Evolutionary conservation across 2,329 filamentous ascomycete species (phyloP).

Genomic region (Fusarium falciforme): DNA sequence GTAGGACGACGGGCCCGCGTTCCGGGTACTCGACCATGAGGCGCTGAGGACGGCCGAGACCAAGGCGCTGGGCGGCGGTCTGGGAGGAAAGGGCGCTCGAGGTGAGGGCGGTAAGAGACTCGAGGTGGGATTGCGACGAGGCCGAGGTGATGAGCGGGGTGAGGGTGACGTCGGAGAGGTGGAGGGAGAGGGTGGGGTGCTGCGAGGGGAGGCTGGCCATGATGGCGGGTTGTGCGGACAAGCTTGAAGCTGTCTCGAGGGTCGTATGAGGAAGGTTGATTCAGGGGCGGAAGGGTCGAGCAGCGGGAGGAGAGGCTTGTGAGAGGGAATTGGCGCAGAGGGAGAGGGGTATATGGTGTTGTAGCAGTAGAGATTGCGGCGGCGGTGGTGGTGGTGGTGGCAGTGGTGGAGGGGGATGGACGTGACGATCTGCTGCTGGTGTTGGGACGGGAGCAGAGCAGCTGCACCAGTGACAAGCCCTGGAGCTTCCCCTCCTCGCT

Average conservation of each 20-base stretch:
- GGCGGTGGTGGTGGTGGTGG: background rate
- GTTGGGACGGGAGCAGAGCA: slow-evolving; percentile 8
- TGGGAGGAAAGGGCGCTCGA: slow-evolving; percentile 64
- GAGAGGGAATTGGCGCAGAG: slow-evolving; percentile 12
- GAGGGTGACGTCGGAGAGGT: slow-evolving; percentile 67
- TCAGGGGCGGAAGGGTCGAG: background rate
- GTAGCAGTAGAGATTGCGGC: slow-evolving; percentile 3
- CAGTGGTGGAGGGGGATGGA: slow-evolving; percentile 14
- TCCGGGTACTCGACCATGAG: slow-evolving; percentile 68
- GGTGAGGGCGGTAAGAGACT: slow-evolving; percentile 65
- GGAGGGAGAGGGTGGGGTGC: slow-evolving; percentile 64
- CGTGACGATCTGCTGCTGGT: slow-evolving; percentile 29
- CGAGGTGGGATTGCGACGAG: slow-evolving; percentile 55
- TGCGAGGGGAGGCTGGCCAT: slow-evolving; percentile 58
- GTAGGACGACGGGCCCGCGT: slow-evolving; percentile 55
- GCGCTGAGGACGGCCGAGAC: slow-evolving; percentile 65
- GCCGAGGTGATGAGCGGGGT: slow-evolving; percentile 69
- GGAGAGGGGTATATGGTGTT: slow-evolving; percentile 16
- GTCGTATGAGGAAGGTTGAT: background rate
- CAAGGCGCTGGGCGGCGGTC: slow-evolving; percentile 63
- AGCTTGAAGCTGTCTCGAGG: slow-evolving; percentile 1
- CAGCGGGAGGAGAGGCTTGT: background rate
- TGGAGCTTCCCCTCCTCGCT: slow-evolving; percentile 17
- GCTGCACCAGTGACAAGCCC: slow-evolving; percentile 15
- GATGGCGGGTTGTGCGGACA: slow-evolving; percentile 31